Conservation (phyloP, 1,139 yeast genomes). For the Yamadazyma triangularis region DNA sequence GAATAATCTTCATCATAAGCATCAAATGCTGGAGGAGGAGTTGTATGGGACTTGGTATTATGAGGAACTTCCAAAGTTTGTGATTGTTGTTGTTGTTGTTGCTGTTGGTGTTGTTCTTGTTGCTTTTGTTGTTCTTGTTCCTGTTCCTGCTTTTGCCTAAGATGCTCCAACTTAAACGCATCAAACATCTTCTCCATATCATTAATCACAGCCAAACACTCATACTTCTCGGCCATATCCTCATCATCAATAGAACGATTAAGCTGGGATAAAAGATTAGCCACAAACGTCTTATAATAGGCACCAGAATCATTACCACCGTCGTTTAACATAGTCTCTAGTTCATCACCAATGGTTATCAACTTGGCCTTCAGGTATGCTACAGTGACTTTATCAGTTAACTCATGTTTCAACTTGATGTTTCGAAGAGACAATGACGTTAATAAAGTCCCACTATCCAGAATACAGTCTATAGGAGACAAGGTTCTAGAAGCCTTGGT, state of each 20-base stretch:
- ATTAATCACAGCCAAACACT: conserved; percentile 55
- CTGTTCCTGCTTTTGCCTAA: conserved; percentile 14
- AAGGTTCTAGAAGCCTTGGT: conserved; percentile 39
- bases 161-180: conserved; percentile 38
- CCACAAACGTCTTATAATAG: conserved; percentile 50
- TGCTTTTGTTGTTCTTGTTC: conserved; percentile 14
- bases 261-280: conserved; percentile 47
- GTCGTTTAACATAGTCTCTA: conserved; percentile 38
- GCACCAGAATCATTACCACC: conserved; percentile 24
- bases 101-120: conserved; percentile 4
- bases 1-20: conserved; percentile 17
- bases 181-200: conserved; percentile 65
- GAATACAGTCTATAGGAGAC: conserved; percentile 44
- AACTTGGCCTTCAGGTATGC: conserved; percentile 54
- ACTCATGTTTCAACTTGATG: conserved; percentile 44
- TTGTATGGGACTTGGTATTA: conserved; percentile 2
- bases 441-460: conserved; percentile 55
- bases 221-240: conserved; percentile 49
- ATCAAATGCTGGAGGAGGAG: conserved; percentile 3
- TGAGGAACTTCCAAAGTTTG: conserved; percentile 5
- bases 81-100: conserved; percentile 4
- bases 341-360: conserved; percentile 51
- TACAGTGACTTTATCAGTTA: conserved; percentile 48
- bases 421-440: conserved; percentile 47
- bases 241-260: conserved; percentile 45